A percentile compares a stretch with the other conserved stretches of the same genome.
Evolutionary conservation across 1,284 basidiomycete species (phyloP).

Genomic region (Fistulina hepatica): DNA sequence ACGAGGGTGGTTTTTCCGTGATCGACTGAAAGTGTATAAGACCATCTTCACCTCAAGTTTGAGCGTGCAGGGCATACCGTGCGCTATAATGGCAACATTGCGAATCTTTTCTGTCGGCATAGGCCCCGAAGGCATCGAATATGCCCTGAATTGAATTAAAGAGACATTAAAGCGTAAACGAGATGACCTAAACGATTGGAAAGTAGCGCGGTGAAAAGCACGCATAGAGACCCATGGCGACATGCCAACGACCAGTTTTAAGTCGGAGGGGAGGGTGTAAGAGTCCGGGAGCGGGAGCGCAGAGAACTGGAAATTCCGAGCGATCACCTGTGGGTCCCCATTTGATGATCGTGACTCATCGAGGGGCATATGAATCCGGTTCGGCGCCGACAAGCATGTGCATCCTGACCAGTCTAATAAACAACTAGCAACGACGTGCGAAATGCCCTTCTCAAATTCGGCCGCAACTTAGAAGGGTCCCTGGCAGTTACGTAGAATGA

Average conservation of each 20-base stretch:
- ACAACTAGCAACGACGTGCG: too few relatives aligned
- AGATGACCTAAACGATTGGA: background rate
- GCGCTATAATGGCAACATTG: conserved; percentile 23
- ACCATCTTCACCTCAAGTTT: background rate
- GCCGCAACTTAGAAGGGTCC: too few relatives aligned
- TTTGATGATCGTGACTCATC: too few relatives aligned
- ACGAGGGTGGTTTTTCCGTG: conserved; percentile 42
- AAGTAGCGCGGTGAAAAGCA: background rate
- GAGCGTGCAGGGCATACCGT: conserved; percentile 13
- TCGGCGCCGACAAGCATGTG: too few relatives aligned
- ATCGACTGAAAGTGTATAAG: conserved; percentile 25
- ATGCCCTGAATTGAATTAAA: conserved; percentile 1
- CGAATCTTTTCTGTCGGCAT: conserved; percentile 17
- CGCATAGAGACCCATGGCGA: background rate
- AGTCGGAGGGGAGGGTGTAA: too few relatives aligned
- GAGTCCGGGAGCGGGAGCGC: too few relatives aligned
- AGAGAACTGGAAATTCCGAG: too few relatives aligned
- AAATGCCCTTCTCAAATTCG: too few relatives aligned
- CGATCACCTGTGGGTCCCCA: too few relatives aligned
- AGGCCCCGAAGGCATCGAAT: conserved; percentile 6
- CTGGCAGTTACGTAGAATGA: too few relatives aligned
- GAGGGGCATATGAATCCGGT: too few relatives aligned
- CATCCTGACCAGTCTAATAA: too few relatives aligned
- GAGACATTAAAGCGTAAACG: background rate
- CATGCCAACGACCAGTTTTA: background rate